Evolutionary conservation across 2,329 filamentous ascomycete species (phyloP), one percentile per base, ranked within the genome.

Genomic region (Cordyceps militaris): DNA sequence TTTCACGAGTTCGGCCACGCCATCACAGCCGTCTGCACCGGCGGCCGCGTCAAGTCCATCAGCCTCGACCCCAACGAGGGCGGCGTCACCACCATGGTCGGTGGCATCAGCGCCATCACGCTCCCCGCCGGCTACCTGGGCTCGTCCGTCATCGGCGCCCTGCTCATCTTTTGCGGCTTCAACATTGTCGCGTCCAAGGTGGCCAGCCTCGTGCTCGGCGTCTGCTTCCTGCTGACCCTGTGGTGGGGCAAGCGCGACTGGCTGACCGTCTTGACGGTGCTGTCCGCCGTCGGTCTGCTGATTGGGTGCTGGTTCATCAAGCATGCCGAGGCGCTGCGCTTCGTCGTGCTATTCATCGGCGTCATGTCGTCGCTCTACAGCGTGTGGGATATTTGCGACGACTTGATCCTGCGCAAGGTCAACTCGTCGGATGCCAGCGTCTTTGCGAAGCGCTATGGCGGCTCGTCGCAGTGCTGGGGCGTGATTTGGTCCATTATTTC

Each of bases 321-420:
- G 4, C 86, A 91, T 69, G 88, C 86, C 0, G 83, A 90, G 70
- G 81, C 88, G 4, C 71, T 92, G 69, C 77, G 87, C 59, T 92
- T 87, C 66, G 81, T 91, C 53, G 85, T 89, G 54, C 78, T 92
- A 28, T 92, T 92, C 66, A 90, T 92, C 61, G 88, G 88, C 43
- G 88, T 91, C 64, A 91, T 92, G 88, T 88, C 84, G 7, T 86
- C 84, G 2, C 79, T 92, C 1, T 92, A 92, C 71, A 89, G 85
- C 62, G 87, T 89, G 5, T 92, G 88, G 88, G 88, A 92, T 74
- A 92, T 92, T 63, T 91, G 87, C 70, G 88, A 93, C 66, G 88
- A 93, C 64, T 76, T 92, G 32, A 91, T 93, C 63, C 74, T 91
- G 4, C 81, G 88, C 59, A 92, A 91, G 72, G 87, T 92, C 53